Conservation (phyloP, 768 basidiomycete genomes). For the Cantharellus anzutake region DNA sequence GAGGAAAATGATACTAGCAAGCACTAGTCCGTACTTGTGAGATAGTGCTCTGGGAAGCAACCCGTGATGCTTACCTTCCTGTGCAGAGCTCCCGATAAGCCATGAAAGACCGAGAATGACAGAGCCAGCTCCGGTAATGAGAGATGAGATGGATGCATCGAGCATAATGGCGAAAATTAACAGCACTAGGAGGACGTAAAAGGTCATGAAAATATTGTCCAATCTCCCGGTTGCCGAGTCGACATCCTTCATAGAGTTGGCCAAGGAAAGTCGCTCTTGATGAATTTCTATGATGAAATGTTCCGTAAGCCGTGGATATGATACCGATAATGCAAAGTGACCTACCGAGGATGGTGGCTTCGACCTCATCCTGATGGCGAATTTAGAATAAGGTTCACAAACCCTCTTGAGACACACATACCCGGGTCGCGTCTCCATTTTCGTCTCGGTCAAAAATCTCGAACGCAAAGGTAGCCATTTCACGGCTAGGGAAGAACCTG, state of each 20-base stretch:
- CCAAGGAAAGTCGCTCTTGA: slow-evolving; percentile 66
- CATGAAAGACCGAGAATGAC: slow-evolving; percentile 50
- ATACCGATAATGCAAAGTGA: slow-evolving; percentile 6
- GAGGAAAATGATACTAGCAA: slow-evolving; percentile 77
- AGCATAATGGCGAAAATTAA: slow-evolving; percentile 75
- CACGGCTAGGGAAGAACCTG: slow-evolving; percentile 43
- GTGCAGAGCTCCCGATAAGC: slow-evolving; percentile 49
- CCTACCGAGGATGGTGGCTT: background rate
- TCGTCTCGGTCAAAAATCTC: slow-evolving; percentile 24
- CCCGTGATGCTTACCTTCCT: slow-evolving; percentile 6
- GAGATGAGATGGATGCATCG: slow-evolving; percentile 50
- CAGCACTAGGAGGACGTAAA: slow-evolving; percentile 50
- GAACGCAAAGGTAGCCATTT: slow-evolving; percentile 32
- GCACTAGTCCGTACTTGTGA: slow-evolving; percentile 50
- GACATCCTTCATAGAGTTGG: slow-evolving; percentile 73
- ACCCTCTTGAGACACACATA: background rate
- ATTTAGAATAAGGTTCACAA: background rate
- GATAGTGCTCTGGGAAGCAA: background rate
- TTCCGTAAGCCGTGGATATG: background rate
- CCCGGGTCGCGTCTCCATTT: slow-evolving; percentile 24
- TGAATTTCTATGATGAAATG: slow-evolving; percentile 42
- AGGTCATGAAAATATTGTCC: slow-evolving; percentile 70
- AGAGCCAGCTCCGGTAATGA: slow-evolving; percentile 60
- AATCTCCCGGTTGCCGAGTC: slow-evolving; percentile 77
- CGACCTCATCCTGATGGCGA: background rate